Evolutionary conservation across 75 land plant genomes (phyloP), one percentile per base, ranked within the genome.

Genomic region (Adiantum capillusveneris): DNA sequence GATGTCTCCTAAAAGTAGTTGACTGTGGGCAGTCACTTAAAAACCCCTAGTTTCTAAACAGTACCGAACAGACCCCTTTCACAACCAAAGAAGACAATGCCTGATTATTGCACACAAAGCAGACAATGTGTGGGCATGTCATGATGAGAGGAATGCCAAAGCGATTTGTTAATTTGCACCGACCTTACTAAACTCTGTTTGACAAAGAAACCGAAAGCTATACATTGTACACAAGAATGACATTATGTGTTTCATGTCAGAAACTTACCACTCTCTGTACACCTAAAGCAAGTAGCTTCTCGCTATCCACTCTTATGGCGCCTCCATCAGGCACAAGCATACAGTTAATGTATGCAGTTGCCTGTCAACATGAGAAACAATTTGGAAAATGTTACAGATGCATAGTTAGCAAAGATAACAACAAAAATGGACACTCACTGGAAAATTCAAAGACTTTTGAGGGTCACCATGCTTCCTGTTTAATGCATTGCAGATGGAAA

Each of bases 401-500:
- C n/a, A n/a, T n/a, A n/a, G n/a, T n/a, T n/a, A n/a, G n/a, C n/a
- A n/a, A n/a, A n/a, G n/a, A n/a, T n/a, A n/a, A n/a, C n/a, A n/a
- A n/a, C n/a, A 2, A 2, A 57, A 57, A 12, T 3, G 21, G 9
- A 27, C 12, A 37, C 71, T 77, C 73, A 89, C 95, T 59, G 49
- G 65, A 65, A 82, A 78, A 6, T 64, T 66, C 1, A 84, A 65
- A 37, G 75, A 50, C 37, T 82, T 82, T 1, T 65, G 58, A 54
- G 80, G 66, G 55, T 77, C 81, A 42, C 89, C 85, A 69, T 85
- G 60, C 28, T 77, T 82, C 58, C 97, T 75, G 70, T 89, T 94
- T 30, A 94, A 65, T 44, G 96, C 81, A 79, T 94, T 84, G 52
- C 85, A 73, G 25, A 94, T 89, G 24, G 98, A 85, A 36, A 81